Evolutionary conservation across 129 eudicot species (phyloP).

Genomic region (Escallonia rubra): DNA sequence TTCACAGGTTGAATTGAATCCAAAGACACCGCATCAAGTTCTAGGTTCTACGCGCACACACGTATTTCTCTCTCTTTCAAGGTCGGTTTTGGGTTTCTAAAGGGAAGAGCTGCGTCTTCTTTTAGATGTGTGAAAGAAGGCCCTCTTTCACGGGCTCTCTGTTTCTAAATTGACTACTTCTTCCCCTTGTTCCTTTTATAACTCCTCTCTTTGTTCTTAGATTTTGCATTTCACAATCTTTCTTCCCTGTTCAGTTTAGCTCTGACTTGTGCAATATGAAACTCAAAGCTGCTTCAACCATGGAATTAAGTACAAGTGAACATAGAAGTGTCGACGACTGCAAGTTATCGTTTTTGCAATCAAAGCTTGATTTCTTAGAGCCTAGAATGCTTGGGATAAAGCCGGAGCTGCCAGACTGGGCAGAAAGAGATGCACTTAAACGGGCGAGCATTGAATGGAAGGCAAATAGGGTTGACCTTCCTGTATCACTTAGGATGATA

Average conservation of each 20-base stretch:
- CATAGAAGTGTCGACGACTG: too few relatives aligned
- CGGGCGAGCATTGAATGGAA: conserved; percentile 58
- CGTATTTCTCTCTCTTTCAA: conserved; percentile 4
- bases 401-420: conserved; percentile 38
- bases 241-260: neutral
- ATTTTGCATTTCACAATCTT: neutral
- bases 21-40: neutral
- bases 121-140: conserved; percentile 8
- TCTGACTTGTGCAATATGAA: conserved; percentile 17
- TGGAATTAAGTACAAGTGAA: too few relatives aligned
- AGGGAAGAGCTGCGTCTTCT: neutral
- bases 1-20: conserved; percentile 3
- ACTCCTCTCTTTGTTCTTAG: conserved; percentile 1
- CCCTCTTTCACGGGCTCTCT: conserved; percentile 27
- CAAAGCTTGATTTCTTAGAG: conserved; percentile 21
- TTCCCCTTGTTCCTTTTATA: conserved; percentile 6
- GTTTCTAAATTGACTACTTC: conserved; percentile 18
- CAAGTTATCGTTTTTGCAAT: too few relatives aligned
- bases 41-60: neutral
- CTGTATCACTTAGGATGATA: conserved; percentile 79
- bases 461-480: conserved; percentile 76
- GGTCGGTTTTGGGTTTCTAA: too few relatives aligned
- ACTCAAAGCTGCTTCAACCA: conserved; percentile 11
- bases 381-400: too few relatives aligned
- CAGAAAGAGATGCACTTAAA: conserved; percentile 22